phyloP scores from a whole-genome alignment of 2,329 filamentous ascomycete genomes.

The Colletotrichum magnum region DNA sequence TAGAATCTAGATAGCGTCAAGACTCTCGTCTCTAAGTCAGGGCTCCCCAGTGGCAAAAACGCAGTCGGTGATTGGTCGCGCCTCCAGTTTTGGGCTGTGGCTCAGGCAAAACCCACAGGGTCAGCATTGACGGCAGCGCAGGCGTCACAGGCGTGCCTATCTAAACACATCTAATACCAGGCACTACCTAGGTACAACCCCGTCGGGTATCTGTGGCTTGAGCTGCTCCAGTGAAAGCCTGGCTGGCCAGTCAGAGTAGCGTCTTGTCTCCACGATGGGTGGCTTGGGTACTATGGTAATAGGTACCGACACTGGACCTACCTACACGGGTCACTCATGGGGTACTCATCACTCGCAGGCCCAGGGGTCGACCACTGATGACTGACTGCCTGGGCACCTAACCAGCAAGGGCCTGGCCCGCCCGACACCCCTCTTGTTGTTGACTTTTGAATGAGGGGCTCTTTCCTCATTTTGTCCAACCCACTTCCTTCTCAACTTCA shows the following conservation, averaged over 20 bases:
- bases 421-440: slow-evolving; percentile 41
- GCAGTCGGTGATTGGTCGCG: slow-evolving; percentile 33
- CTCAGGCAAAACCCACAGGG: slow-evolving; percentile 20
- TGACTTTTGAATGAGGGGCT: slow-evolving; percentile 43
- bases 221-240: too few relatives aligned
- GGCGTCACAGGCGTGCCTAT: too few relatives aligned
- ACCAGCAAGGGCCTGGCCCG: slow-evolving; percentile 40
- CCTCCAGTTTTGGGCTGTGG: slow-evolving; percentile 34
- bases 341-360: slow-evolving; percentile 10
- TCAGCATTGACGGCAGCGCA: slow-evolving; percentile 1
- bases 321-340: neutral
- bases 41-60: slow-evolving; percentile 36
- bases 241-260: too few relatives aligned
- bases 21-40: slow-evolving; percentile 14
- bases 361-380: slow-evolving; percentile 22
- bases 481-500: slow-evolving; percentile 40
- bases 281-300: too few relatives aligned
- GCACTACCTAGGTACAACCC: too few relatives aligned
- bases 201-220: too few relatives aligned
- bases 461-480: slow-evolving; percentile 42
- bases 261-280: too few relatives aligned
- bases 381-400: slow-evolving; percentile 35
- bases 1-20: slow-evolving; percentile 16
- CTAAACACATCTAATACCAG: too few relatives aligned
- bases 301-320: too few relatives aligned